These are phyloP conservation scores for Zygosaccharomyces pseudobailii DNA, from an alignment of 1,139 yeast genomes.

Conservation along the genomic window DNA sequence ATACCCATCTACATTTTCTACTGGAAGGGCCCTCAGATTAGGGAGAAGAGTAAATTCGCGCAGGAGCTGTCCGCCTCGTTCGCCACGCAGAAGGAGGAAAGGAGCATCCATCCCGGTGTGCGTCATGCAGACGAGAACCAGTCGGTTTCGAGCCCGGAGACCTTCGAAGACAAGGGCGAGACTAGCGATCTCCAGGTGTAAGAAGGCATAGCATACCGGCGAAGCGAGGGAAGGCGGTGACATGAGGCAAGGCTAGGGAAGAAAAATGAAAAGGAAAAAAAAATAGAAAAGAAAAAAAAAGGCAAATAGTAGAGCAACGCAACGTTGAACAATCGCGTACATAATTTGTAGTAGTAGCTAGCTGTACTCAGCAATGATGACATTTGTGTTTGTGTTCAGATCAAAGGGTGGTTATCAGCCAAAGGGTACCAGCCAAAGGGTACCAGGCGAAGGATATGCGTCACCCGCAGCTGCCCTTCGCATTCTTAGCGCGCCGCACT, in stretches of 20 bases:
- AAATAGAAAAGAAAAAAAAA: not conserved
- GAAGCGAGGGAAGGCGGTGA: too few relatives aligned
- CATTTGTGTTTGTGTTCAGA: too few relatives aligned
- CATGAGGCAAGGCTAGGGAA: too few relatives aligned
- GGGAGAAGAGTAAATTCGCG: conserved; percentile 6
- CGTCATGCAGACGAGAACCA: not conserved
- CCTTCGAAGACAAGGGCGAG: not conserved
- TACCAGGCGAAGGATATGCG: too few relatives aligned
- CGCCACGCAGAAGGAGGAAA: not conserved
- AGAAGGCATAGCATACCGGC: too few relatives aligned
- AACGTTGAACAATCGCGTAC: too few relatives aligned
- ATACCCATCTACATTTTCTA: conserved; percentile 7
- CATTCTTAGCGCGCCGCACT: too few relatives aligned
- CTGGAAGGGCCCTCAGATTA: conserved; percentile 6
- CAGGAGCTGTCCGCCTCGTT: conserved; percentile 2
- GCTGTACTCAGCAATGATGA: too few relatives aligned
- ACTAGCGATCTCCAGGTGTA: not conserved
- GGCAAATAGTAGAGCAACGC: not conserved
- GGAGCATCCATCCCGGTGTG: not conserved
- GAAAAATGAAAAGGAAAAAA: not conserved
- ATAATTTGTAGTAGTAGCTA: too few relatives aligned
- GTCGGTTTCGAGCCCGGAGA: not conserved
- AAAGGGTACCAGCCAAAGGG: too few relatives aligned
- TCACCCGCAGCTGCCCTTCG: too few relatives aligned
- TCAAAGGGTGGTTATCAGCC: too few relatives aligned